A percentile compares a stretch with the other conserved stretches of the same genome.
phyloP scores from a whole-genome alignment of 2,329 filamentous ascomycete genomes.

The Rhexocercosporidium sp. region DNA sequence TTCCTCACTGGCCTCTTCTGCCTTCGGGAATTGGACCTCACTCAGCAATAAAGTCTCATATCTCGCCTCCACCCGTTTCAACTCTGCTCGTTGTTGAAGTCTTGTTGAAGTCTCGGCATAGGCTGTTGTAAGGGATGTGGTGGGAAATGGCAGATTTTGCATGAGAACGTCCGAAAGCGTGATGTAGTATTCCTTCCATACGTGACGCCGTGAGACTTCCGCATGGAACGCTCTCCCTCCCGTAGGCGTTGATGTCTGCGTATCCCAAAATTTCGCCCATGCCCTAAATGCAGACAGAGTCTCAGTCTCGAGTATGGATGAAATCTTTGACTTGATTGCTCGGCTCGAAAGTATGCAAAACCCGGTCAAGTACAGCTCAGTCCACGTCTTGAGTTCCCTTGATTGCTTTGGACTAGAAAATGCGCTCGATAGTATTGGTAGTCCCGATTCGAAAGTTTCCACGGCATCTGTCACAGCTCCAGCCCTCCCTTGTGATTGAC shows the following conservation, averaged over 20 bases:
- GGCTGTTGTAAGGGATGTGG: slow-evolving; percentile 47
- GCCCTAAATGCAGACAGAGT: slow-evolving; percentile 64
- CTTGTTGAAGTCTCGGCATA: slow-evolving; percentile 59
- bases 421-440: slow-evolving; percentile 64
- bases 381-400: slow-evolving; percentile 76
- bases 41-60: slow-evolving; percentile 81
- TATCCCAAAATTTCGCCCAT: slow-evolving; percentile 74
- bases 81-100: slow-evolving; percentile 72
- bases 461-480: slow-evolving; percentile 63
- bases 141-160: slow-evolving; percentile 64
- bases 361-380: slow-evolving; percentile 77
- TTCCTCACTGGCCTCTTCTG: slow-evolving; percentile 77
- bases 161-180: slow-evolving; percentile 79
- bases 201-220: slow-evolving; percentile 64
- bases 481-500: slow-evolving; percentile 61
- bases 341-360: slow-evolving; percentile 73
- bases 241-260: slow-evolving; percentile 47
- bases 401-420: slow-evolving; percentile 58
- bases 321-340: slow-evolving; percentile 57
- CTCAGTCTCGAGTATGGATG: slow-evolving; percentile 56
- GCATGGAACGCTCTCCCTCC: slow-evolving; percentile 65
- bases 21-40: slow-evolving; percentile 83
- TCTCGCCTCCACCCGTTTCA: slow-evolving; percentile 77
- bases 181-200: slow-evolving; percentile 87
- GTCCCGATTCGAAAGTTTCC: slow-evolving; percentile 66